A percentile compares a stretch with the other conserved stretches of the same genome.
These are phyloP conservation scores for Pyropia yezoensis DNA, from an alignment of 23 red algal genomes.

Conservation along the genomic window DNA sequence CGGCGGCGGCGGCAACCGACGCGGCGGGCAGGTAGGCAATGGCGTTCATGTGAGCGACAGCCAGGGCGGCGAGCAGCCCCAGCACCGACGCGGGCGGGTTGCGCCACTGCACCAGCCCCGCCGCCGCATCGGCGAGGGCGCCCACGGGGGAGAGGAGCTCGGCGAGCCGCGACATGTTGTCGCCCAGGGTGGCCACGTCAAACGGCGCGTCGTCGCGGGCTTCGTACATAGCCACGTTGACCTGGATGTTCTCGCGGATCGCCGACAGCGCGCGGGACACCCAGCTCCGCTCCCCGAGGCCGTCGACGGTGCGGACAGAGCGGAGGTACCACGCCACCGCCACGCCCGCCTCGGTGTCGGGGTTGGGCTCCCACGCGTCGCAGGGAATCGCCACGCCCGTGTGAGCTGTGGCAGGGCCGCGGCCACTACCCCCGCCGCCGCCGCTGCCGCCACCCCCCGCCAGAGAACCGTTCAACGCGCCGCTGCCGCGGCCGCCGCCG, in stretches of 20 bases:
- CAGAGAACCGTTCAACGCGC: too few species aligned
- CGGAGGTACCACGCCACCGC: slow-evolving; percentile 56
- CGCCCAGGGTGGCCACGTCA: slow-evolving; percentile 40
- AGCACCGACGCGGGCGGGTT: slow-evolving; percentile 61
- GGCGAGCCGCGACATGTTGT: slow-evolving; percentile 43
- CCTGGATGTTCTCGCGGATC: slow-evolving; percentile 71
- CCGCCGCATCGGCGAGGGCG: slow-evolving; percentile 13
- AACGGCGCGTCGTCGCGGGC: slow-evolving; percentile 64
- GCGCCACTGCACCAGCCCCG: slow-evolving; percentile 58
- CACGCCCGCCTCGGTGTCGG: not conserved
- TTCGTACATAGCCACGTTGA: slow-evolving; percentile 39
- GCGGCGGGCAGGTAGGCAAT: slow-evolving; percentile 40
- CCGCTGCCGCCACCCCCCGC: too few species aligned
- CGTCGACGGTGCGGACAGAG: slow-evolving; percentile 36
- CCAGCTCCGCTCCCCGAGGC: slow-evolving; percentile 36
- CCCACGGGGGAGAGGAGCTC: slow-evolving; percentile 62
- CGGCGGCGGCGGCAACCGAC: not conserved
- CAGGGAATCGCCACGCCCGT: not conserved
- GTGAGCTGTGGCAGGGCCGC: too few species aligned
- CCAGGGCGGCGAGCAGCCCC: slow-evolving; percentile 25
- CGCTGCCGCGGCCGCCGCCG: too few species aligned
- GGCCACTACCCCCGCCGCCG: too few species aligned
- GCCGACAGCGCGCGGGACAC: slow-evolving; percentile 49
- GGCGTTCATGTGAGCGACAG: slow-evolving; percentile 15
- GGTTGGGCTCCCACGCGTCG: not conserved